A percentile compares a stretch with the other conserved stretches of the same genome.
Evolutionary conservation across 1,284 basidiomycete species (phyloP).

Genomic region (Moesziomyces parantarcticus): DNA sequence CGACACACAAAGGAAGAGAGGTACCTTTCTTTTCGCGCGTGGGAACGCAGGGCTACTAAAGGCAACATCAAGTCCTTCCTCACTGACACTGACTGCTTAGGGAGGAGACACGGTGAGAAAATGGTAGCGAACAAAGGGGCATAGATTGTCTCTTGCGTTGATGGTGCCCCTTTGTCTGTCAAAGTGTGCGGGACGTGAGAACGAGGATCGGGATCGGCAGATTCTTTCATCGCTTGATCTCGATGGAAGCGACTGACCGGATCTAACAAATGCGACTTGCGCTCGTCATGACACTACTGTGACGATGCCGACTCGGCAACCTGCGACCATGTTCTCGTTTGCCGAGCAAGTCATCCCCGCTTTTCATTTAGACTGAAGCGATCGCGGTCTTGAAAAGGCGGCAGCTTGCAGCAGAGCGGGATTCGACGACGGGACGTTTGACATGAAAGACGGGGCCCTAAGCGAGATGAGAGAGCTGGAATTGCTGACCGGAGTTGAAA

Average conservation of each 20-base stretch:
- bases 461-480: background rate
- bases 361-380: too few species aligned
- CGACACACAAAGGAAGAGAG: background rate
- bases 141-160: background rate
- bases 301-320: too few species aligned
- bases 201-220: background rate
- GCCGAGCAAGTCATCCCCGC: too few species aligned
- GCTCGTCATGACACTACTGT: too few species aligned
- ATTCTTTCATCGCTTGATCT: too few species aligned
- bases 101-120: background rate
- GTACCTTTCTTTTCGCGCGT: background rate
- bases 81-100: background rate
- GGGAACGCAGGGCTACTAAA: background rate
- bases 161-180: conserved; percentile 12
- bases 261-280: too few species aligned
- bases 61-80: too few species aligned
- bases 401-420: too few species aligned
- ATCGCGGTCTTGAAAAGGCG: too few species aligned
- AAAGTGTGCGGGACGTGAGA: conserved; percentile 12
- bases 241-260: too few species aligned
- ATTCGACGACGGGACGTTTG: background rate
- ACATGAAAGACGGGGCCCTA: background rate
- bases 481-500: background rate
- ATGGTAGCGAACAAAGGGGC: background rate
- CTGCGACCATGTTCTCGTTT: too few species aligned